Base-by-base conservation (phyloP, 2,329 filamentous ascomycete species). In the Sporothrix phasma region DNA sequence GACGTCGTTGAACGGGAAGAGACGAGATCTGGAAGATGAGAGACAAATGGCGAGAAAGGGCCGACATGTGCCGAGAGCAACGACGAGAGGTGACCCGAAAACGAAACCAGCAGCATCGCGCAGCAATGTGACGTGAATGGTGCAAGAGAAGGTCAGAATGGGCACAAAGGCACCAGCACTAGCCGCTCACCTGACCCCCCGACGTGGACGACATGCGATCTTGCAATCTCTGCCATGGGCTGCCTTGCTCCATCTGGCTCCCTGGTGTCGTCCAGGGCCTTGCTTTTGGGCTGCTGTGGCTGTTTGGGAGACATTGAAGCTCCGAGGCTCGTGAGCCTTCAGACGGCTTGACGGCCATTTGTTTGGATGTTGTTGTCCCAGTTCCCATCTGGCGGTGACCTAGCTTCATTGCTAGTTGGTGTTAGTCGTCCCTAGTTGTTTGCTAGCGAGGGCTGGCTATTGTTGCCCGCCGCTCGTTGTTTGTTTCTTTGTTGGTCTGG, bases 381-480 rank as follows among this genome's bases (percentile, higher is more conserved):
- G 34, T 43, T 58, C 54, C 53, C 54, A 58, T 43, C 56, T 59
- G 56, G 56, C 56, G 56, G 56, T 59, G 56, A 59, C 56, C 56
- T 59, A 43, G 56, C 56, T 15, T 43, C 39, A 10, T 13, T 37
- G 29, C 31, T 54, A 54, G 47, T 17, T 17, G 15, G 5, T 34
- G 47, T 51, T 43, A 43, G 41, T 6, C 2, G 17, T 19, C 5
- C 26, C 15, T 47, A 47, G 49, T 11, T n/a, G 24, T 4, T 49
- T 3, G 24, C 29, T 53, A 53, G 29, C 29, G 26, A 53, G 24
- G 34, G 49, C 34, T 53, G 22, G 49, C 34, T 3, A 37, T 10
- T n/a, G 7, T n/a, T 43, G 41, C 17, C 19, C n/a, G 15, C 49
- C 43, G 11, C 22, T 46, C 43, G 7, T 47, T 47, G 45, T 47